Evolutionary conservation across 179 eudicot genomes (phyloP).

Genomic region (Nepenthes alata): DNA sequence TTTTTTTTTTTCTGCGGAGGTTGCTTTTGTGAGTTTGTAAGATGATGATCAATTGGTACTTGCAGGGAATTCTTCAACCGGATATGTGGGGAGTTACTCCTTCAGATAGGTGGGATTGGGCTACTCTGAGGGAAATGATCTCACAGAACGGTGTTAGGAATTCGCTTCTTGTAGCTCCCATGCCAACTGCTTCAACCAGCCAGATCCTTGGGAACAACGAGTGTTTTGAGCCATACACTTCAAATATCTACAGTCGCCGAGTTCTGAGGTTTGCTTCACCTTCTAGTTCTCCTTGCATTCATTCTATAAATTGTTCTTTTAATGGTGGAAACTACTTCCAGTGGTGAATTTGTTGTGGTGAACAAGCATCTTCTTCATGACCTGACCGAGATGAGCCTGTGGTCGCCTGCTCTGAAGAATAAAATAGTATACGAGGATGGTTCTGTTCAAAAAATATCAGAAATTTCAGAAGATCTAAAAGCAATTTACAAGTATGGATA

Average conservation of each 20-base stretch:
- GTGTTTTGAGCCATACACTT: constrained; percentile 91
- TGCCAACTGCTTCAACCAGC: constrained; percentile 96
- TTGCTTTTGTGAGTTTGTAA: too few relatives aligned
- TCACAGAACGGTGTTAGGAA: constrained; percentile 56
- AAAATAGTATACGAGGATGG: constrained; percentile 63
- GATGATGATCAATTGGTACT: too few relatives aligned
- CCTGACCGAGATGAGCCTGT: constrained; percentile 80
- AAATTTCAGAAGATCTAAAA: constrained; percentile 54
- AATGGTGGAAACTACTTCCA: constrained; percentile 11
- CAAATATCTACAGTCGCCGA: constrained; percentile 81
- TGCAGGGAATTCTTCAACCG: constrained; percentile 84
- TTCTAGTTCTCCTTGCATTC: background rate
- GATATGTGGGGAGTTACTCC: constrained; percentile 94
- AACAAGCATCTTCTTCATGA: constrained; percentile 90
- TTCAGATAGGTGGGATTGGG: constrained; percentile 87
- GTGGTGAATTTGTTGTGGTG: constrained; percentile 97
- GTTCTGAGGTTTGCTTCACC: constrained; percentile 50
- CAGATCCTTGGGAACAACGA: constrained; percentile 92
- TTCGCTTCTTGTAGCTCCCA: constrained; percentile 89
- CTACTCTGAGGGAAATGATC: constrained; percentile 48
- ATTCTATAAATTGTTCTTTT: background rate
- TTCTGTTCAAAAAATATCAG: constrained; percentile 62
- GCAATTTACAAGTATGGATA: constrained; percentile 55
- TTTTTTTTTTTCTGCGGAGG: too few relatives aligned
- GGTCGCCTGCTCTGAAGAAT: constrained; percentile 76